Percentiles rank a stretch among this genome's conserved stretches.
Evolutionary conservation across 2,329 filamentous ascomycete species (phyloP).

Genomic region (Setomelanomma holmii): DNA sequence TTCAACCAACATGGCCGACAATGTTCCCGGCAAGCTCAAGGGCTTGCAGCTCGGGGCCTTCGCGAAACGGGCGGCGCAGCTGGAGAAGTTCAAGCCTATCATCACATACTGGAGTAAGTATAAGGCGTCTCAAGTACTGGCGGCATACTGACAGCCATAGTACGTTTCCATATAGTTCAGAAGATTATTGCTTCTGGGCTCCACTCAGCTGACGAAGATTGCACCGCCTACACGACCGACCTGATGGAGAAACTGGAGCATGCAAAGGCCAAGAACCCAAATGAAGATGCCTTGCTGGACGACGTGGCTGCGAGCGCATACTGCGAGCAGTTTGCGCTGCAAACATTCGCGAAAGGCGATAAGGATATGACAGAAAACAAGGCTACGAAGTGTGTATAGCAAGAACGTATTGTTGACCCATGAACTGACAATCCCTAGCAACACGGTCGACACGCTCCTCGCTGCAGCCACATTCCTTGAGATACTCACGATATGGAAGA

Average conservation of each 20-base stretch:
- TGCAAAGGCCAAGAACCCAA: constrained; percentile 74
- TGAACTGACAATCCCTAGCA: constrained; percentile 59
- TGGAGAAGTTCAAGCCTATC: constrained; percentile 83
- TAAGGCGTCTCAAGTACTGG: background rate
- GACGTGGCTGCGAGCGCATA: constrained; percentile 88
- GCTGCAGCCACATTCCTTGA: constrained; percentile 93
- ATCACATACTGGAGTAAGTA: constrained; percentile 92
- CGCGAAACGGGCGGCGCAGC: constrained; percentile 80
- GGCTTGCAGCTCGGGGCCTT: constrained; percentile 84
- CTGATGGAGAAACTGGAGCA: constrained; percentile 92
- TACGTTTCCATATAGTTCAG: constrained; percentile 75
- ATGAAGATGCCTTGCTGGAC: constrained; percentile 84
- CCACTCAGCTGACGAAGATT: constrained; percentile 79
- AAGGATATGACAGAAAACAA: constrained; percentile 81
- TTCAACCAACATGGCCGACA: constrained; percentile 68
- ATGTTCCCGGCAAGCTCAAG: constrained; percentile 75
- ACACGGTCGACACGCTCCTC: constrained; percentile 93
- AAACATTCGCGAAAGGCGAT: constrained; percentile 86
- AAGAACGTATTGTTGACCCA: too few relatives aligned
- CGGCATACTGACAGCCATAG: constrained; percentile 28
- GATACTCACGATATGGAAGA: constrained; percentile 80
- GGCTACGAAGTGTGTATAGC: constrained; percentile 71
- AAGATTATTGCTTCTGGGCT: constrained; percentile 84
- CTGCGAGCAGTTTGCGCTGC: constrained; percentile 90
- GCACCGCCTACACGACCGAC: constrained; percentile 78